phyloP scores from a whole-genome alignment of 192 early-diverging fungal species.

The Backusella circina region DNA sequence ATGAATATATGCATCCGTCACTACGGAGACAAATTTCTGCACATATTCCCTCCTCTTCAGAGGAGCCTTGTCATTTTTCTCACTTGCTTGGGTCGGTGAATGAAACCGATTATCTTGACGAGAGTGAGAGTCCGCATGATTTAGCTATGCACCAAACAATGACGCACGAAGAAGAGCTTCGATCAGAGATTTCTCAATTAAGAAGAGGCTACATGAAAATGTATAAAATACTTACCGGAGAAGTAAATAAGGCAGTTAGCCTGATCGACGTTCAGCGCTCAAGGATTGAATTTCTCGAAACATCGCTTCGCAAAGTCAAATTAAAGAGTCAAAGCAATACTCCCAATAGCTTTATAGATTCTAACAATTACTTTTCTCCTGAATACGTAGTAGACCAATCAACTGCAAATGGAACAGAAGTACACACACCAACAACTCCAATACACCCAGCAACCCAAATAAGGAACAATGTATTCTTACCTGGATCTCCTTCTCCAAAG shows the following conservation, averaged over 20 bases:
- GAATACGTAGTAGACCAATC: conserved; percentile 1
- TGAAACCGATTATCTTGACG: not conserved
- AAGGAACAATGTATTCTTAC: not conserved
- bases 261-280: conserved; percentile 2
- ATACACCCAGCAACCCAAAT: conserved; percentile 1
- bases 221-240: conserved; percentile 7
- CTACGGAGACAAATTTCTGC: conserved; percentile 4
- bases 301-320: not conserved
- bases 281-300: conserved; percentile 13
- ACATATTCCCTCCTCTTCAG: not conserved
- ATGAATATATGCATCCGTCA: not conserved
- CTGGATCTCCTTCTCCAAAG: not conserved
- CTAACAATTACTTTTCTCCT: conserved; percentile 7
- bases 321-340: not conserved
- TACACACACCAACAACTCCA: conserved; percentile 3
- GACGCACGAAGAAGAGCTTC: conserved; percentile 11
- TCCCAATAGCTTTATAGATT: not conserved
- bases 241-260: conserved; percentile 5
- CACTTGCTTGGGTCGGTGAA: not conserved
- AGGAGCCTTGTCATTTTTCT: not conserved
- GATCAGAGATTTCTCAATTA: conserved; percentile 4
- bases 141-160: conserved; percentile 10
- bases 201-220: conserved; percentile 3
- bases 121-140: not conserved
- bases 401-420: not conserved